Evolutionary conservation across 2,329 filamentous ascomycete genomes (phyloP), one percentile per base, ranked within the genome.

Genomic region (Sporothrix sp.): DNA sequence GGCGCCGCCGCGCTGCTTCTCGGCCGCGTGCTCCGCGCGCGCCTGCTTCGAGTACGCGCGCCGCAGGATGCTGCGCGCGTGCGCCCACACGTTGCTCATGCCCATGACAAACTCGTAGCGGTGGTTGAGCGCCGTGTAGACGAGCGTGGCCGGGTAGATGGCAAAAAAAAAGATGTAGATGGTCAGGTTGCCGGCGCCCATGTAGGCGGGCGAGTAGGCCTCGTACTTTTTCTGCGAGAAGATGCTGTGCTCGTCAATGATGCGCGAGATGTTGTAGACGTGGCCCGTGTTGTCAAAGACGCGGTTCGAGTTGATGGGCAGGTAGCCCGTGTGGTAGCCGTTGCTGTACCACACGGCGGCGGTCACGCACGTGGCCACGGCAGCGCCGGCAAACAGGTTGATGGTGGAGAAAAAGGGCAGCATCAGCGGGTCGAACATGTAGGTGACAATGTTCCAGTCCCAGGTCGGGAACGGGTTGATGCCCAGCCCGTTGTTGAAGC

Each of bases 371-470:
- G 73, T 72, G 38, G 72, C 75, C 30, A 76, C 55, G 13, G 80
- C 68, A 45, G 76, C 71, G 27, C 80, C 80, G 39, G 81, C 64
- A 54, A 82, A 68, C 20, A 75, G 77, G 62, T 85, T 85, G 50
- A 79, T 68, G 38, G 81, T 82, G 25, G 75, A 76, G 64, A 79
- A 75, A 59, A 74, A 75, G 3, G 74, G 74, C 7, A 45, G 28
- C 14, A 54, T 32, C 4, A 56, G 44, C 27, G 54, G 54, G 39
- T 49, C 43, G 20, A 11, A 13, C 27, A 39, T 48, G 32, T 36
- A 45, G 46, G 58, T 48, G 21, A 48, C 13, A 16, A 55, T 59
- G 50, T 65, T 65, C 66, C 70, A 72, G 58, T 72, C 70, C 50
- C 68, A 68, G 0, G 69, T 71, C 3, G 66, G 61, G 54, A 60